Evolutionary conservation across 192 early-diverging fungal genomes (phyloP).

Genomic region (Cladochytrium replicatum): DNA sequence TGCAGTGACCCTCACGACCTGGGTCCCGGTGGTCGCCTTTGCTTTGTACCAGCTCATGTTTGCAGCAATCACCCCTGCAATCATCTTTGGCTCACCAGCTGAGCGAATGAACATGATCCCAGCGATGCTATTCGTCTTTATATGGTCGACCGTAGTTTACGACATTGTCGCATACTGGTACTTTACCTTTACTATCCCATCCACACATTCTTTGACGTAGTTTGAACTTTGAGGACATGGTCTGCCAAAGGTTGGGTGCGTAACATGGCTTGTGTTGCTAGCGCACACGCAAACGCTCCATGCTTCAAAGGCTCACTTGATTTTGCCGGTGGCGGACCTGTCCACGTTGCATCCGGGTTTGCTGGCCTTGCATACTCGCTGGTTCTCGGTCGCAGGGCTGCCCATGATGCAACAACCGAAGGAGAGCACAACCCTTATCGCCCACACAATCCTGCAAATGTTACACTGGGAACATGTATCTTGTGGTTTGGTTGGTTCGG

Average conservation of each 20-base stretch:
- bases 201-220: constrained; percentile 17
- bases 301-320: constrained; percentile 53
- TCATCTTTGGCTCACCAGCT: constrained; percentile 80
- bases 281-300: not conserved
- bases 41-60: constrained; percentile 85
- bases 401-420: constrained; percentile 44
- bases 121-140: constrained; percentile 73
- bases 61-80: constrained; percentile 72
- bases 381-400: constrained; percentile 64
- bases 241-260: constrained; percentile 67
- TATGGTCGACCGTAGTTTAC: constrained; percentile 73
- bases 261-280: constrained; percentile 23
- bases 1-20: constrained; percentile 40
- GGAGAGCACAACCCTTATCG: constrained; percentile 51
- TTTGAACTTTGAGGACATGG: too few relatives aligned
- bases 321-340: constrained; percentile 81
- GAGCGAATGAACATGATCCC: constrained; percentile 78
- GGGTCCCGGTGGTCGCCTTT: constrained; percentile 69
- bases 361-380: constrained; percentile 71
- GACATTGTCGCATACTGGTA: constrained; percentile 85
- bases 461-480: constrained; percentile 68
- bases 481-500: constrained; percentile 89
- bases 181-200: constrained; percentile 60
- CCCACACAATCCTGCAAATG: constrained; percentile 74
- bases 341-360: constrained; percentile 70